Evolutionary conservation across 352 stramenopile species (phyloP).

Genomic region (Phytophthora citricola): DNA sequence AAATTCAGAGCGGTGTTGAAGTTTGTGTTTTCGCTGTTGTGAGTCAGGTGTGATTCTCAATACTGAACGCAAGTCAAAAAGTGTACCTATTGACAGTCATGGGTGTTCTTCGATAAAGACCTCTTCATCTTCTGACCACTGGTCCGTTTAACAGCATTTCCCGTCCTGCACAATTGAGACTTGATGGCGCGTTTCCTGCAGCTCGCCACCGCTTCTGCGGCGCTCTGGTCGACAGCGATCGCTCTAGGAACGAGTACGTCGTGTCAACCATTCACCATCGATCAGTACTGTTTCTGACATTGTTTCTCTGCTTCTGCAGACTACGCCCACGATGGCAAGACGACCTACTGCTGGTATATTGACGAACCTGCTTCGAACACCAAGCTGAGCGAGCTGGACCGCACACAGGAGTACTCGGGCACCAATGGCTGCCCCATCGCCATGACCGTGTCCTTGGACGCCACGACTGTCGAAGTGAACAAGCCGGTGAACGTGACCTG

Average conservation of each 20-base stretch:
- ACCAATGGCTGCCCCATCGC: slow-evolving; percentile 46
- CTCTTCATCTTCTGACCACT: background rate
- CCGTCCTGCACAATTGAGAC: background rate
- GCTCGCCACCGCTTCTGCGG: slow-evolving; percentile 8
- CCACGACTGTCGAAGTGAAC: slow-evolving; percentile 38
- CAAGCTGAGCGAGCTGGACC: slow-evolving; percentile 54
- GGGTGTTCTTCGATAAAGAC: slow-evolving; percentile 13
- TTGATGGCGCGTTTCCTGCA: slow-evolving; percentile 30
- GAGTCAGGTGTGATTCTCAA: background rate
- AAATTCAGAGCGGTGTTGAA: slow-evolving; percentile 24
- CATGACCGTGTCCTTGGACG: slow-evolving; percentile 48
- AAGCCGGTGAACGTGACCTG: slow-evolving; percentile 55
- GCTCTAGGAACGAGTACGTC: slow-evolving; percentile 61
- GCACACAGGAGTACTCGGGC: slow-evolving; percentile 44
- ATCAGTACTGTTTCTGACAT: background rate
- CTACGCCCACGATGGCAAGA: slow-evolving; percentile 50
- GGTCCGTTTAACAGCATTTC: slow-evolving; percentile 14
- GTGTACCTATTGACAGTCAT: slow-evolving; percentile 23
- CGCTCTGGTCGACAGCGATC: slow-evolving; percentile 12
- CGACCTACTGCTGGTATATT: slow-evolving; percentile 69
- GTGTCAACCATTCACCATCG: background rate
- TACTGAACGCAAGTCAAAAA: slow-evolving; percentile 11
- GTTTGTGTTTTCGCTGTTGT: slow-evolving; percentile 2
- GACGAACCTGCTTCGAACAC: slow-evolving; percentile 41
- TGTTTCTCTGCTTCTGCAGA: slow-evolving; percentile 27